Base-by-base conservation (phyloP, 805 yeast genomes). In the Saccharomyces kudriavzevii region DNA sequence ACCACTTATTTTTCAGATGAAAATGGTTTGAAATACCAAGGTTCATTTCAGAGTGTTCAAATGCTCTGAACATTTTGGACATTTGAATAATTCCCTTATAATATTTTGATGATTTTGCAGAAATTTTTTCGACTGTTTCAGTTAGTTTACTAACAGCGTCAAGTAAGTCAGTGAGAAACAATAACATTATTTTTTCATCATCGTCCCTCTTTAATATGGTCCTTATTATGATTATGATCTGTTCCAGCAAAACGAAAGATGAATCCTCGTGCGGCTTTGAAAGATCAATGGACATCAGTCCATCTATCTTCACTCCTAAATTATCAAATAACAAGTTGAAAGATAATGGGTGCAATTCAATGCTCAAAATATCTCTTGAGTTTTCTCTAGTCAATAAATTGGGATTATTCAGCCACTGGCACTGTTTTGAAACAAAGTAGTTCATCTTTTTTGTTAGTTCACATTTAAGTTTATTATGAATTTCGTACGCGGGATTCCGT, bases 291-390 rank as follows among this genome's bases (percentile, higher is more conserved):
- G 49, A 50, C 22, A 50, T 49, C 45, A 73, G 68, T 13, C 60
- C 60, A 3, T 62, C 64, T 3, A 77, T 71, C 13, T 71, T 63
- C 3, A 60, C 62, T 49, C 66, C 70, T 46, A 84, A 62, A 49
- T 76, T 74, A 5, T 68, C 64, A 45, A 82, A 72, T 22, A 83
- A 70, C 56, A 74, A 59, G 51, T 74, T 74, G 64, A 77, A 77
- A 20, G 80, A 74, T 25, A 73, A 71, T 14, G 88, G 80, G 68
- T 85, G 83, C 46, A 83, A 69, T 54, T 84, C 89, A 45, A 76
- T 70, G 5, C 85, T 80, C 46, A 88, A 66, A 1, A 87, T 81
- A 56, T 87, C 94, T 55, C 83, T 80, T 2, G 87, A 78, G 45
- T 82, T 80, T 40, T 87, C 92, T 53, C 92, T 74, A 0, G 83